Base-by-base conservation (phyloP, 148 eudicot genomes). In the Rheum nobile region DNA sequence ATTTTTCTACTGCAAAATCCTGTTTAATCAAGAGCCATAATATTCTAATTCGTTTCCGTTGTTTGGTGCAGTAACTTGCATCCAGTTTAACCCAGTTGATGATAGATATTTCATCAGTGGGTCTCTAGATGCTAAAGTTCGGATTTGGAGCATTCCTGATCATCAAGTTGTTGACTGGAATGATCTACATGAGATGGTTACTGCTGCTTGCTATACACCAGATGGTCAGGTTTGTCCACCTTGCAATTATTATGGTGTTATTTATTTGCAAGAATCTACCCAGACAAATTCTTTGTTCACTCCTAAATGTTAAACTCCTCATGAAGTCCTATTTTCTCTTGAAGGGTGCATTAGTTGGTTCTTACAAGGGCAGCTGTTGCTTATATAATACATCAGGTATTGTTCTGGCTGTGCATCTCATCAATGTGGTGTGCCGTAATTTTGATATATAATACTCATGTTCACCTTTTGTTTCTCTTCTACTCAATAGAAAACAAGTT, bases 141-240 rank as follows among this genome's bases (percentile, higher is more conserved):
- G 96, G 72, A 90, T 93, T 79, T 93, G 98, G 98, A 93, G 94
- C 88, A 89, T 93, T 77, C 96, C 96, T 77, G 96, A 93, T 76
- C 94, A 83, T 34, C 90, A 86, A 85, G 98, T 93, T 81, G 94
- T 90, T 83, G 96, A 93, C 75, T 93, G 98, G 98, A 86, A 78
- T 80, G 98, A 93, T 83, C 84, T 93, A 76, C 96, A 90, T 78
- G 98, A 93, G 83, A 90, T 93, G 98, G 98, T 93, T 74, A 93
- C 98, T 80, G 93, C 98, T 75, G 98, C 98, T 79, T 93, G 96
- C 73, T 93, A 90, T 68, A 93, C 96, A 52, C 96, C 98, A 13
- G 98, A 93, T 86, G 98, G 98, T 79, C 93, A 93, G 98, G 98
- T 93, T 72, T 63, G 81, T 48, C 68, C 74, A 28, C 52, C 6